Base-by-base conservation (phyloP, 345 rosid genomes). In the Eucalyptus cloeziana region DNA sequence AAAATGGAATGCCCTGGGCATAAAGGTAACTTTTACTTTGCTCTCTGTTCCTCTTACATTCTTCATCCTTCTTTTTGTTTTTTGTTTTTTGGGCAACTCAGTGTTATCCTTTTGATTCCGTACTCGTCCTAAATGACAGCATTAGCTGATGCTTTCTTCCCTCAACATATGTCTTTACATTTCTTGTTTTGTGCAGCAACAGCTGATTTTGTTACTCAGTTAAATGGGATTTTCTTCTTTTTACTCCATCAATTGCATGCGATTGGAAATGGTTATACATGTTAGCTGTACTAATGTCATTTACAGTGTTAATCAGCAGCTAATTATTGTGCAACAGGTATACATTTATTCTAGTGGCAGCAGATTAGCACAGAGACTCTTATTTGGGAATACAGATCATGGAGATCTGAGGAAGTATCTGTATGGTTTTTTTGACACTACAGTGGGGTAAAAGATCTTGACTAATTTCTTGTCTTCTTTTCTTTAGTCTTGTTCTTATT, bases 331-430 rank as follows among this genome's bases (percentile, higher is more conserved):
- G 33, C 87, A 5, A 88, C 94, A 96, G 99, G 96, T 97, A 21
- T 97, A 96, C 93, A 96, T 97, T 90, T 96, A 97, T 94, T 98
- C 99, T 45, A 98, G 97, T 67, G 99, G 99, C 79, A 96, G 99
- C 93, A 93, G 99, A 89, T 93, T 98, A 94, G 96, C 99, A 13
- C 99, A 97, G 85, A 94, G 99, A 91, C 99, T 96, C 86, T 47
- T 97, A 86, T 97, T 97, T 88, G 99, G 99, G 52, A 91, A 96
- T 88, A 94, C 99, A 88, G 93, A 93, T 87, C 89, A 92, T 86
- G 99, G 99, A 49, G 97, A 98, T 93, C 90, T 97, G 88, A 94
- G 99, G 91, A 94, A 94, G 93, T 96, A 94, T 91, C 89, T 97
- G 47, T 94, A 95, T 30, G 96, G 99, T 86, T 98, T 93, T 92